These are phyloP conservation scores for Eryngium alpinum DNA, from an alignment of 140 eudicot species.

Conservation along the genomic window DNA sequence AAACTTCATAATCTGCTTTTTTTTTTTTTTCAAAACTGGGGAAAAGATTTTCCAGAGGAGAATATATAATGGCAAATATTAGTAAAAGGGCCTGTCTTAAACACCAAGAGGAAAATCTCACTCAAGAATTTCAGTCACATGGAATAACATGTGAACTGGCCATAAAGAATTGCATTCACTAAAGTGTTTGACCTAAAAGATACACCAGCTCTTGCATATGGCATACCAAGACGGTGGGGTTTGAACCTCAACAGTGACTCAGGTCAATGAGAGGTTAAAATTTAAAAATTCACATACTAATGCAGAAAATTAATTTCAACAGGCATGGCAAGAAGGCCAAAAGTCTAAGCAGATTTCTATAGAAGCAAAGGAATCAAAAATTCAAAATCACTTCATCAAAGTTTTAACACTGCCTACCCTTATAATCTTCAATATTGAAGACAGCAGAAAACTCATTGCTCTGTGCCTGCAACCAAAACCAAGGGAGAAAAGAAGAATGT, in stretches of 20 bases:
- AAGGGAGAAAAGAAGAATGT: background rate
- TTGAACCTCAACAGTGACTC: background rate
- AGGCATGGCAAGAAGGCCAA: background rate
- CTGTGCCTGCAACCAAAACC: slow-evolving; percentile 55
- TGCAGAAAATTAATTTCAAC: background rate
- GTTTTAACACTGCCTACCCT: slow-evolving; percentile 33
- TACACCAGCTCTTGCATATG: background rate
- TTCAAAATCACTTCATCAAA: background rate
- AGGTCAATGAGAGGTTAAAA: background rate
- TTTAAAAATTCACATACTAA: background rate
- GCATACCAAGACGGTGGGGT: background rate
- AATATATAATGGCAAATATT: background rate
- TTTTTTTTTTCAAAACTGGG: too few relatives aligned
- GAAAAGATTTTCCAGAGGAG: too few relatives aligned
- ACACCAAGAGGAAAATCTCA: background rate
- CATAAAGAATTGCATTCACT: background rate
- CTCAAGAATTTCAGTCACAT: background rate
- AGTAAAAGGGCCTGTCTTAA: background rate
- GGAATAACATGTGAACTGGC: background rate
- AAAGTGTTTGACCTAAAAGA: background rate
- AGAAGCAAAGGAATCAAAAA: background rate
- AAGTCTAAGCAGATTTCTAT: background rate
- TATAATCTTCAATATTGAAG: slow-evolving; percentile 85
- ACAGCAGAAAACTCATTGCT: slow-evolving; percentile 66
- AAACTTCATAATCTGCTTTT: too few relatives aligned